Evolutionary conservation across 768 basidiomycete genomes (phyloP).

Genomic region (Boletus rufocinnamomeus): DNA sequence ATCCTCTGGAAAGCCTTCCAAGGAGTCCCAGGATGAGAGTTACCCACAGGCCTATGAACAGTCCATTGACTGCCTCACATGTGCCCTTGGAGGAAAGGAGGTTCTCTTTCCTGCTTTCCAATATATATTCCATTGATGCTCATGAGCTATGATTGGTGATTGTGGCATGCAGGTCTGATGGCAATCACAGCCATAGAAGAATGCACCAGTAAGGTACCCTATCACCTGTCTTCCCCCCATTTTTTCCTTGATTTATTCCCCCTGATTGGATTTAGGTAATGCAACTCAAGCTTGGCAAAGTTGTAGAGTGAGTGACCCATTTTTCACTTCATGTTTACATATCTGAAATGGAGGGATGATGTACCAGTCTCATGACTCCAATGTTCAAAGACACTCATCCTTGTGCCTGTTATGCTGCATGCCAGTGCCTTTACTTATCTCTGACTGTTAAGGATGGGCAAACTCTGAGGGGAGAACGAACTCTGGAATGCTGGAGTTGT

Average conservation of each 20-base stretch:
- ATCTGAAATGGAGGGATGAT: slow-evolving; percentile 3
- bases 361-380: slow-evolving; percentile 64
- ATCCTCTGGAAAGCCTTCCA: slow-evolving; percentile 51
- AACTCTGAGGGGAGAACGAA: no score
- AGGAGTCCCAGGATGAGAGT: slow-evolving; percentile 58
- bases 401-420: slow-evolving; percentile 71
- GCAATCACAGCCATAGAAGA: slow-evolving; percentile 85
- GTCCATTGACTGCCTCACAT: slow-evolving; percentile 76
- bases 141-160: slow-evolving; percentile 79
- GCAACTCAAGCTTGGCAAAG: slow-evolving; percentile 78
- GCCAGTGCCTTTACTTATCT: slow-evolving; percentile 61
- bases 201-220: slow-evolving; percentile 67
- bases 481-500: no score
- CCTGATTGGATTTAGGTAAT: slow-evolving; percentile 51
- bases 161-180: slow-evolving; percentile 83
- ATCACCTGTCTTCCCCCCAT: neutral
- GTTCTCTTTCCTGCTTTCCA: slow-evolving; percentile 81
- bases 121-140: slow-evolving; percentile 83
- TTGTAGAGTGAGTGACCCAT: slow-evolving; percentile 63
- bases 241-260: slow-evolving; percentile 2
- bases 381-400: slow-evolving; percentile 82
- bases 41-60: slow-evolving; percentile 83
- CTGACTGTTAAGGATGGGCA: no score
- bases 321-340: neutral
- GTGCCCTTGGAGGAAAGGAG: slow-evolving; percentile 73